Percentiles rank a stretch among this genome's conserved stretches.
phyloP scores from a whole-genome alignment of 768 basidiomycete genomes.

The Lentinula raphanica region DNA sequence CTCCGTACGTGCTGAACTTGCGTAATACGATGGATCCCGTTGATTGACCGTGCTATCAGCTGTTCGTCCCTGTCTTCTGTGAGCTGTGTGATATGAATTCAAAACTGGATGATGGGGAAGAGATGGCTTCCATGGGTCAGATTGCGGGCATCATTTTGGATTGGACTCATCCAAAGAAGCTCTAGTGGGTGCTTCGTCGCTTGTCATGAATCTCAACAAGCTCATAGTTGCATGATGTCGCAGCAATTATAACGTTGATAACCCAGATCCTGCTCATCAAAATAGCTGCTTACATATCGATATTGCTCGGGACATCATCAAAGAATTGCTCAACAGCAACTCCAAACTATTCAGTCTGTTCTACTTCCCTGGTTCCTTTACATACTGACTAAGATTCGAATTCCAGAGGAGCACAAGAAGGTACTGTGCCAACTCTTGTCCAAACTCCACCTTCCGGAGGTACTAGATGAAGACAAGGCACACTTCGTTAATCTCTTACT shows the following conservation, averaged over 20 bases:
- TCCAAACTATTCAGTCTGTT: constrained; percentile 49
- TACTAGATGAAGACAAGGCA: constrained; percentile 65
- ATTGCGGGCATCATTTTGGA: constrained; percentile 62
- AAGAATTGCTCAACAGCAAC: constrained; percentile 35
- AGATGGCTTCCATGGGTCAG: constrained; percentile 52
- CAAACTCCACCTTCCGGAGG: constrained; percentile 65
- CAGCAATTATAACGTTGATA: not conserved
- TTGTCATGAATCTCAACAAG: not conserved
- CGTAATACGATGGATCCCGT: no score
- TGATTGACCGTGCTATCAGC: not conserved
- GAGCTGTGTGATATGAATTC: constrained; percentile 42
- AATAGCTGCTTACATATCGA: constrained; percentile 43
- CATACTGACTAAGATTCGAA: not conserved
- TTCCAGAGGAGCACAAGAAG: constrained; percentile 62
- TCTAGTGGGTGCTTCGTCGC: constrained; percentile 29
- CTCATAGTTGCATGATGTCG: not conserved
- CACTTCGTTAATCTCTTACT: constrained; percentile 58
- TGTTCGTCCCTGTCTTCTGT: constrained; percentile 49
- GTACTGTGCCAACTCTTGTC: constrained; percentile 57
- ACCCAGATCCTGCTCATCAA: constrained; percentile 35
- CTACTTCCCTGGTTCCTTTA: not conserved
- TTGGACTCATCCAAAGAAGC: constrained; percentile 70
- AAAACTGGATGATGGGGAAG: constrained; percentile 46
- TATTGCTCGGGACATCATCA: constrained; percentile 48
- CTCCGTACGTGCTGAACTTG: constrained; percentile 35